These are phyloP conservation scores for Quercus variabilis DNA, from an alignment of 306 rosid species.

Conservation along the genomic window DNA sequence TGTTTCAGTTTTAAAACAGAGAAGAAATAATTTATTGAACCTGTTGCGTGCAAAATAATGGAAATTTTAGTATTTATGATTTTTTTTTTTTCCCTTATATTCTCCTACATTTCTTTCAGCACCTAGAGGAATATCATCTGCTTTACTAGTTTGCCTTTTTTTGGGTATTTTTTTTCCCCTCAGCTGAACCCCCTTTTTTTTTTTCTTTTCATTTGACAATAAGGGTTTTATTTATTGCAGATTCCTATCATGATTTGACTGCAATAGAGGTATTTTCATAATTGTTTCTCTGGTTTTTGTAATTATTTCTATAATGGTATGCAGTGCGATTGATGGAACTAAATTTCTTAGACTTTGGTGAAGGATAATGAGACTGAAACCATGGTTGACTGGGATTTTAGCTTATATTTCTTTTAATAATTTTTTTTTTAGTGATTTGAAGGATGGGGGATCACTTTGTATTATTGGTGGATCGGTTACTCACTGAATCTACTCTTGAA, in stretches of 20 bases:
- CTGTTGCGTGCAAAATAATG: too few relatives aligned
- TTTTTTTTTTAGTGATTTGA: neutral
- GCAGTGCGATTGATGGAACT: neutral
- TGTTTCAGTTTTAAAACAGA: too few relatives aligned
- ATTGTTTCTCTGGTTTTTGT: neutral
- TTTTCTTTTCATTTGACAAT: neutral
- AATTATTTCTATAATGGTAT: neutral
- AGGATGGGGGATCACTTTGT: slow-evolving; percentile 46
- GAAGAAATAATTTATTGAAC: too few relatives aligned
- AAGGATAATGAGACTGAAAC: neutral
- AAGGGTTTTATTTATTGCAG: slow-evolving; percentile 20
- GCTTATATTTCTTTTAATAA: neutral
- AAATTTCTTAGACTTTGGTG: neutral
- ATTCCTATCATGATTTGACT: slow-evolving; percentile 12
- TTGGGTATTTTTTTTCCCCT: neutral
- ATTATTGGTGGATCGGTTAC: slow-evolving; percentile 36
- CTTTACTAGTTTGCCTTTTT: neutral
- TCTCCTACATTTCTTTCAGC: too few relatives aligned
- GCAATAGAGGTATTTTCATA: slow-evolving; percentile 25
- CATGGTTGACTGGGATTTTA: neutral
- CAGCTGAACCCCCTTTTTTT: too few relatives aligned
- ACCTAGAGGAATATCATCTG: too few relatives aligned
- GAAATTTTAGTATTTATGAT: too few relatives aligned
- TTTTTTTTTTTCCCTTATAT: too few relatives aligned
- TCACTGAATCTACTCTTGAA: slow-evolving; percentile 42